Evolutionary conservation across 176 grass and related monocot genomes (phyloP).

Genomic region (Echinochloa phyllopogon): DNA sequence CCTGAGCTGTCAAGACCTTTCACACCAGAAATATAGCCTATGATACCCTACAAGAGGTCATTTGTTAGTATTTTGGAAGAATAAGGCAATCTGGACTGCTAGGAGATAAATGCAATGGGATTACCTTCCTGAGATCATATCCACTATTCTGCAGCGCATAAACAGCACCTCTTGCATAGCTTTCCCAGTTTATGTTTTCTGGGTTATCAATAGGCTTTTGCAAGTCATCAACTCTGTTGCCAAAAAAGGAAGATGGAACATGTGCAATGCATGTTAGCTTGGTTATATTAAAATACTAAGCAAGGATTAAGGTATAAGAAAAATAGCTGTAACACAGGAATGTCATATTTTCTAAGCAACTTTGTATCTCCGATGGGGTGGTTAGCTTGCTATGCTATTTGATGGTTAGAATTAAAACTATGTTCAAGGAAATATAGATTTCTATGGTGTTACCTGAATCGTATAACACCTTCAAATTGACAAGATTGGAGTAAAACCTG

Average conservation of each 20-base stretch:
- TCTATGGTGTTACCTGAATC: conserved; percentile 63
- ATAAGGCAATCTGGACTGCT: conserved; percentile 22
- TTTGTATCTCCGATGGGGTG: not conserved
- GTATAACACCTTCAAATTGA: conserved; percentile 80
- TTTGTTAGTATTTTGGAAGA: conserved; percentile 12
- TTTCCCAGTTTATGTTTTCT: conserved; percentile 79
- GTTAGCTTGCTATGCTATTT: conserved; percentile 10
- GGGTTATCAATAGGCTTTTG: conserved; percentile 69
- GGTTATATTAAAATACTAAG: conserved; percentile 3
- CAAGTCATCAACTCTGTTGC: conserved; percentile 66
- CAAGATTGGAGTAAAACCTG: conserved; percentile 76
- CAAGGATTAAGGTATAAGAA: conserved; percentile 13
- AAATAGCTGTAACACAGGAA: not conserved
- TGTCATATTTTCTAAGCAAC: conserved; percentile 11
- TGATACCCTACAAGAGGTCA: conserved; percentile 64
- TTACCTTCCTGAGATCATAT: conserved; percentile 86
- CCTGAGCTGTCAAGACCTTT: conserved; percentile 94
- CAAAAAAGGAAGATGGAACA: conserved; percentile 2
- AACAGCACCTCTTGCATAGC: conserved; percentile 90
- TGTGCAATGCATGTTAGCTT: conserved; percentile 24
- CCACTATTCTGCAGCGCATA: conserved; percentile 83
- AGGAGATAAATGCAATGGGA: conserved; percentile 19
- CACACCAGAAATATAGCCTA: conserved; percentile 87
- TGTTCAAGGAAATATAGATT: conserved; percentile 11
- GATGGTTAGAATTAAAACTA: conserved; percentile 8